Evolutionary conservation across 805 yeast genomes (phyloP).

Genomic region (Cyberlindnera saturnus): DNA sequence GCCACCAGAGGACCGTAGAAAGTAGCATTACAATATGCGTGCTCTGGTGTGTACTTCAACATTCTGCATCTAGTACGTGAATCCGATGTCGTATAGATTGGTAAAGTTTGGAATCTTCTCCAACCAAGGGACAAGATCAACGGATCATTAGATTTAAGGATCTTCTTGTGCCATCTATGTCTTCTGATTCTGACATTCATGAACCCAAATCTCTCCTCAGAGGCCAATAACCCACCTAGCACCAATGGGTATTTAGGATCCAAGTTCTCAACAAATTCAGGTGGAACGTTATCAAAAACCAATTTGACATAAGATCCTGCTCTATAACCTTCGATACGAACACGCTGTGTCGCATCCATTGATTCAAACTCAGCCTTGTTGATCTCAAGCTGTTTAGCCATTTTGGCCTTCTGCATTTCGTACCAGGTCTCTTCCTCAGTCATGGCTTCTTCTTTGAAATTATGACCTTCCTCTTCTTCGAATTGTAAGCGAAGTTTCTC

Average conservation of each 20-base stretch:
- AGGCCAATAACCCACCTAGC: constrained; percentile 84
- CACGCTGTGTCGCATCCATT: constrained; percentile 72
- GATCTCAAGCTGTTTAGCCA: constrained; percentile 93
- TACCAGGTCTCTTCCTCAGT: constrained; percentile 94
- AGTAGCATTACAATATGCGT: constrained; percentile 91
- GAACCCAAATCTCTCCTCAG: constrained; percentile 90
- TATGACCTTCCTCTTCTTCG: constrained; percentile 72
- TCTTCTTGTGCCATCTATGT: constrained; percentile 98
- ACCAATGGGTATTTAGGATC: constrained; percentile 82
- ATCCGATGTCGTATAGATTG: constrained; percentile 92
- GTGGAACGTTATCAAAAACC: constrained; percentile 77
- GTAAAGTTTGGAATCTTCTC: constrained; percentile 97
- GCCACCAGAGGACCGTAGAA: constrained; percentile 96
- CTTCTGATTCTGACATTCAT: constrained; percentile 91
- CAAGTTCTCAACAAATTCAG: constrained; percentile 83
- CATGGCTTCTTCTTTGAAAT: constrained; percentile 77
- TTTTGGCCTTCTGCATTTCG: constrained; percentile 92
- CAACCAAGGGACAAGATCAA: constrained; percentile 90
- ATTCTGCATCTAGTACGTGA: constrained; percentile 96
- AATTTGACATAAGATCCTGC: constrained; percentile 93
- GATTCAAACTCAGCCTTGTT: constrained; percentile 73
- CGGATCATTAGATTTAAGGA: constrained; percentile 93
- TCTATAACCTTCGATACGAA: constrained; percentile 81
- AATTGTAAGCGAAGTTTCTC: constrained; percentile 85
- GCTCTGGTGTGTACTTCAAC: constrained; percentile 98